Percentiles rank a stretch among this genome's conserved stretches.
These are phyloP conservation scores for Aureobasidium sp. DNA, from an alignment of 2,329 filamentous ascomycete species.

Conservation along the genomic window DNA sequence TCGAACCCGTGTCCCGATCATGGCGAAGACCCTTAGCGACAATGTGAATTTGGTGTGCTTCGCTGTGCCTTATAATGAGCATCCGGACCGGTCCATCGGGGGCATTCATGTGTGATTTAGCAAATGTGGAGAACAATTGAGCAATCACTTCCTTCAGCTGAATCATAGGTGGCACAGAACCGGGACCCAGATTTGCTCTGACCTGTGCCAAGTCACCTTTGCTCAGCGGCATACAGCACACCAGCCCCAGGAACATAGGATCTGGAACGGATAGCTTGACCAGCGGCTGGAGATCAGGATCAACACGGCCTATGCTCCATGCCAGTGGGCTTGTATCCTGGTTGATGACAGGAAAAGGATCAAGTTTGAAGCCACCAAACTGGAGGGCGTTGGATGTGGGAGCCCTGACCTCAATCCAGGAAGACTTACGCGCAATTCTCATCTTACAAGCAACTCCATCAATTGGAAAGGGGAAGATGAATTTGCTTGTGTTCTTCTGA, in stretches of 20 bases:
- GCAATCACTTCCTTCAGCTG: constrained; percentile 10
- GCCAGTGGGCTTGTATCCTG: background rate
- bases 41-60: too few relatives aligned
- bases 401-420: constrained; percentile 25
- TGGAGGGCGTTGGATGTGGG: constrained; percentile 13
- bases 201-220: background rate
- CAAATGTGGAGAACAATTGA: background rate
- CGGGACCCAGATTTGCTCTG: background rate
- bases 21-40: constrained; percentile 20
- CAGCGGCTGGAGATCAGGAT: background rate
- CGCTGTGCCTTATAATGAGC: too few relatives aligned
- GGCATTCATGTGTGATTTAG: too few relatives aligned
- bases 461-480: constrained; percentile 18
- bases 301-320: background rate
- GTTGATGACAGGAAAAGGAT: constrained; percentile 19
- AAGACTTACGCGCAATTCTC: constrained; percentile 24
- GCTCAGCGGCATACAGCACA: background rate
- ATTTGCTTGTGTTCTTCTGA: background rate
- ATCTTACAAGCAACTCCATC: constrained; percentile 16
- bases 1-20: constrained; percentile 24
- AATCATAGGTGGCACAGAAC: constrained; percentile 15
- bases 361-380: constrained; percentile 19
- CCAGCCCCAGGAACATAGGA: constrained; percentile 7
- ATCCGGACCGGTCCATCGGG: too few relatives aligned
- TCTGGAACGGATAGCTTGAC: background rate